Conservation (phyloP, 2,329 filamentous ascomycete genomes). For the Trichophyton rubrum region DNA sequence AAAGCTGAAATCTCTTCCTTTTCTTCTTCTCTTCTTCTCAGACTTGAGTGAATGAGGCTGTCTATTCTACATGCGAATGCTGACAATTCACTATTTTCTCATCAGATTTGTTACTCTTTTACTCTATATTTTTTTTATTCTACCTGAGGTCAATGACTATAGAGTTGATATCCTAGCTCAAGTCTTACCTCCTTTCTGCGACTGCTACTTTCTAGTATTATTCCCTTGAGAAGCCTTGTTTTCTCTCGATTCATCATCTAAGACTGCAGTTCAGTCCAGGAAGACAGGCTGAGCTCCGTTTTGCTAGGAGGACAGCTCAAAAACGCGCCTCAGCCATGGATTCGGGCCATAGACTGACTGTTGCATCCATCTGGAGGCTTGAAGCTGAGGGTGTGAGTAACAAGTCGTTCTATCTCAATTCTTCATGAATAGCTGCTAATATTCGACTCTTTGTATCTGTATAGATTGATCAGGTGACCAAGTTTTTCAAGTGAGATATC, state of each 20-base stretch:
- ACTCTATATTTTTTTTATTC: background rate
- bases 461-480: background rate
- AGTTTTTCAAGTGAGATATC: constrained; percentile 1
- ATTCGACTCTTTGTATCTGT: background rate
- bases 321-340: constrained; percentile 7
- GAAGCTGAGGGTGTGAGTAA: constrained; percentile 21
- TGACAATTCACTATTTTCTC: background rate
- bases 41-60: background rate
- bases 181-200: background rate
- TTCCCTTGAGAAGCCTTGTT: background rate
- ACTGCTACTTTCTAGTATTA: background rate
- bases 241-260: background rate
- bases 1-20: background rate
- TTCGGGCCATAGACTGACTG: constrained; percentile 15
- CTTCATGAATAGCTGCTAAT: background rate
- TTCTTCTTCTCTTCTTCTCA: background rate
- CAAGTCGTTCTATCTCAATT: background rate
- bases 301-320: background rate
- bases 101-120: background rate
- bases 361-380: constrained; percentile 25
- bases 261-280: background rate
- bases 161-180: background rate
- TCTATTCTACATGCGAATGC: background rate
- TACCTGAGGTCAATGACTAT: background rate
- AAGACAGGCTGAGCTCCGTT: background rate